Evolutionary conservation across 495 filamentous ascomycete species (phyloP), one percentile per base, ranked within the genome.

Genomic region (Usnea hakonensis): DNA sequence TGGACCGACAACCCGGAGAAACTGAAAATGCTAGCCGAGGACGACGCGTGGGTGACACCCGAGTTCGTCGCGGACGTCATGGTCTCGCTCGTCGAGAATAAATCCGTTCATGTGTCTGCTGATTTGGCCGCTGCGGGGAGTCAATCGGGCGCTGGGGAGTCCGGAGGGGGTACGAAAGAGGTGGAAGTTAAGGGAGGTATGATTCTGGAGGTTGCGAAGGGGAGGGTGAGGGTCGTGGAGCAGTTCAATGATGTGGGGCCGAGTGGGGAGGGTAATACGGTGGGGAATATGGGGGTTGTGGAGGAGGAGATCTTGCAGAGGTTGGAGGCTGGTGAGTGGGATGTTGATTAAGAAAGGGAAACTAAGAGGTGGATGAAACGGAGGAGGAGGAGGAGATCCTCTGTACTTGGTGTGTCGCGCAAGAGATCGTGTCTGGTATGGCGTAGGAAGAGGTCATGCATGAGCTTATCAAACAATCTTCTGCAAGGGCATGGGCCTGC

Each of bases 1-100:
- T 90, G 85, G 85, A 85, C 81, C 0, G 84, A 88, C 1, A 75
- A 87, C 65, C 84, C 85, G 17, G 85, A 88, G 69, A 89, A 90
- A 68, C 21, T 85, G 58, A 75, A 75, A 62, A 78, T 85, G 69
- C 62, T 87, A 2, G 71, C 80, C 57, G 73, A 75, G 10, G 69
- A 66, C 1, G 85, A 86, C 67, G 74, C 71, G 57, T 89, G 85
- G 86, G 83, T 83, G 28, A 82, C 77, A 13, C 75, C 86, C 0
- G 85, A 87, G 63, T 82, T 85, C 63, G 86, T 90, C 0, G 86
- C 84, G 8, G 75, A 79, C 53, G 80, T 81, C 33, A 90, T 90
- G 86, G 64, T 86, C 57, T 76, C 77, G 48, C 75, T 86, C 32
- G 75, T 85, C 9, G 76, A 85, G 68, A 79, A 81, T 62, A 74